Percentiles rank a stretch among this genome's conserved stretches.
Evolutionary conservation across 805 yeast genomes (phyloP).

Genomic region (Saccharomycopsis fibuligera): DNA sequence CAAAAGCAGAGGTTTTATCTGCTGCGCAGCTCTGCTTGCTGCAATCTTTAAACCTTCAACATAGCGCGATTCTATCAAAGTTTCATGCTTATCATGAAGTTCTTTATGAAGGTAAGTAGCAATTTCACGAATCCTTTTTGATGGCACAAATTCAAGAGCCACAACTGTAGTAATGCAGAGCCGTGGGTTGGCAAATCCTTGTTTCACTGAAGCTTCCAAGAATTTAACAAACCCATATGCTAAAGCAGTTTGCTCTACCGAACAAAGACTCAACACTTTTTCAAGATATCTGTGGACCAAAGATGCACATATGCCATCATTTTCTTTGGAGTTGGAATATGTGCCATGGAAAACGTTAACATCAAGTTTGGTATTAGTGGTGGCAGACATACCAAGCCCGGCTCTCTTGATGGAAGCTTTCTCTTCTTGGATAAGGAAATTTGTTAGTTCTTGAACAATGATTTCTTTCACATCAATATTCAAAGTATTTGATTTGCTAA

Average conservation of each 20-base stretch:
- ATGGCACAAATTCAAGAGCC: slow-evolving; percentile 56
- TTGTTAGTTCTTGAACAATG: slow-evolving; percentile 50
- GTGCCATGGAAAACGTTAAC: slow-evolving; percentile 50
- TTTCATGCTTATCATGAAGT: slow-evolving; percentile 60
- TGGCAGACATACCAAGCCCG: slow-evolving; percentile 34
- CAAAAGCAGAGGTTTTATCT: slow-evolving; percentile 22
- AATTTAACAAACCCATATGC: slow-evolving; percentile 43
- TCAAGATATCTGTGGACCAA: slow-evolving; percentile 57
- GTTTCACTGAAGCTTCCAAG: slow-evolving; percentile 46
- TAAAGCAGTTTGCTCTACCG: slow-evolving; percentile 32
- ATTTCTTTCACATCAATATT: slow-evolving; percentile 41
- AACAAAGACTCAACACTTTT: slow-evolving; percentile 42
- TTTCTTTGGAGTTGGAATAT: slow-evolving; percentile 36
- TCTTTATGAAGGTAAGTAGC: slow-evolving; percentile 50
- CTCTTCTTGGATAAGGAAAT: slow-evolving; percentile 55
- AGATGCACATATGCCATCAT: slow-evolving; percentile 71
- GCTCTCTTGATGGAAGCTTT: slow-evolving; percentile 34
- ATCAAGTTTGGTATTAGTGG: slow-evolving; percentile 34
- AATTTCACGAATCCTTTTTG: slow-evolving; percentile 35
- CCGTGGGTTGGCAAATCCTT: slow-evolving; percentile 75
- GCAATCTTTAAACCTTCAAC: slow-evolving; percentile 57
- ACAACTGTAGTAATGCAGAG: slow-evolving; percentile 60
- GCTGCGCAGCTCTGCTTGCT: slow-evolving; percentile 26
- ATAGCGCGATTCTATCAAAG: slow-evolving; percentile 61
- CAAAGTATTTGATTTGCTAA: slow-evolving; percentile 25